These are phyloP conservation scores for Plenodomus biglobosus DNA, from an alignment of 2,329 filamentous ascomycete species.

Conservation along the genomic window DNA sequence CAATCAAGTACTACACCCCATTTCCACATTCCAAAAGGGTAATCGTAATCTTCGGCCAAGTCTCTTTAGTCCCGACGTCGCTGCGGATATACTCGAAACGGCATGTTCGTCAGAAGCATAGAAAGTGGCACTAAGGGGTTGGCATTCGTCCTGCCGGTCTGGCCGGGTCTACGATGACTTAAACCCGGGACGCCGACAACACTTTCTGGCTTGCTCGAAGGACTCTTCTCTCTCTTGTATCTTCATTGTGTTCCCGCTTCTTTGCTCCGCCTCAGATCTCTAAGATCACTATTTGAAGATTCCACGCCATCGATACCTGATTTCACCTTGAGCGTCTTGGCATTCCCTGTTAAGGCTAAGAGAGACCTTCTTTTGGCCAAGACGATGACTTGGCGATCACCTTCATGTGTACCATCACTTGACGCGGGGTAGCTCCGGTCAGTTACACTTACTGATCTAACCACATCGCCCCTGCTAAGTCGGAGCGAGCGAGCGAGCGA, in stretches of 20 bases:
- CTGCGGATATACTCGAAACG: constrained; percentile 29
- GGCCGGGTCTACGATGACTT: constrained; percentile 18
- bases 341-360: constrained; percentile 24
- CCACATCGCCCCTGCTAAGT: background rate
- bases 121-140: constrained; percentile 43
- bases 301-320: constrained; percentile 5
- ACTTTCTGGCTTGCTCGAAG: background rate
- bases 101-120: constrained; percentile 23
- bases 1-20: background rate
- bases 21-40: background rate
- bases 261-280: background rate
- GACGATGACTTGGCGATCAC: constrained; percentile 15
- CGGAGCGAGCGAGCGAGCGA: background rate
- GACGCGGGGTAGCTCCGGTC: background rate
- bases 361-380: constrained; percentile 16
- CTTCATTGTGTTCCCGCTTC: no score
- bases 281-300: background rate
- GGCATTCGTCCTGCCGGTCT: constrained; percentile 35
- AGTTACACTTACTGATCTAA: background rate
- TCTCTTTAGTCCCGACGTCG: constrained; percentile 9
- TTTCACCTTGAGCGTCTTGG: constrained; percentile 20
- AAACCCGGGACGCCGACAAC: constrained; percentile 8
- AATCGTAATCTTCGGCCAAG: constrained; percentile 12
- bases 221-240: no score
- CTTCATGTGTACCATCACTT: constrained; percentile 7